These are phyloP conservation scores for Candida argentea DNA, from an alignment of 805 yeast genomes.

Conservation along the genomic window DNA sequence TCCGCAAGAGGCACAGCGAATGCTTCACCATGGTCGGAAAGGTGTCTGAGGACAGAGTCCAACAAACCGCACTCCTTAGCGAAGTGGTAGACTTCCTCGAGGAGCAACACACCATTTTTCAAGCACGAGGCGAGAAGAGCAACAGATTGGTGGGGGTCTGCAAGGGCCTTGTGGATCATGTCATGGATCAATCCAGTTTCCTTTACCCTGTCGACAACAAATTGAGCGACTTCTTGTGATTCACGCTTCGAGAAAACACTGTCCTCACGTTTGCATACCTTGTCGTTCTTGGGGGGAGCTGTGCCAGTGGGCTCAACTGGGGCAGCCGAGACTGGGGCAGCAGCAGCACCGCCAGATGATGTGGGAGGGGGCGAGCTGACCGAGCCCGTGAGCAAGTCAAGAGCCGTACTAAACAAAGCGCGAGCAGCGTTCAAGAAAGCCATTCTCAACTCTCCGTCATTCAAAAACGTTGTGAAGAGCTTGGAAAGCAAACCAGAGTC, in stretches of 20 bases:
- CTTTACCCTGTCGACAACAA: slow-evolving; percentile 20
- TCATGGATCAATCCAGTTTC: slow-evolving; percentile 23
- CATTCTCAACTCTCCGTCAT: slow-evolving; percentile 22
- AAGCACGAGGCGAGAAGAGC: slow-evolving; percentile 23
- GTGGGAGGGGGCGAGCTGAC: slow-evolving; percentile 5
- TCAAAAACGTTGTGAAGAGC: slow-evolving; percentile 19
- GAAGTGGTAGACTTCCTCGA: slow-evolving; percentile 27
- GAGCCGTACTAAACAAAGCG: slow-evolving; percentile 22
- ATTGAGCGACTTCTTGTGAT: slow-evolving; percentile 15
- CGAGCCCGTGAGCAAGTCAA: slow-evolving; percentile 14
- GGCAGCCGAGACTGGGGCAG: slow-evolving; percentile 4
- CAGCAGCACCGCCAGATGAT: slow-evolving; percentile 7
- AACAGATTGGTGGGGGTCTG: slow-evolving; percentile 26
- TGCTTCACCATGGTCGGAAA: slow-evolving; percentile 17
- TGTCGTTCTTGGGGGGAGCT: slow-evolving; percentile 6
- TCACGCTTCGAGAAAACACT: slow-evolving; percentile 30
- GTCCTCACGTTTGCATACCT: slow-evolving; percentile 6
- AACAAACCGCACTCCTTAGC: slow-evolving; percentile 28
- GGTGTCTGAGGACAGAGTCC: slow-evolving; percentile 14
- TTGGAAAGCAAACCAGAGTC: slow-evolving; percentile 29
- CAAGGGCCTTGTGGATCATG: slow-evolving; percentile 23
- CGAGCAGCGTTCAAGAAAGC: slow-evolving; percentile 25
- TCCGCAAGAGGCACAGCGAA: slow-evolving; percentile 14
- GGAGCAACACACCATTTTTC: slow-evolving; percentile 21
- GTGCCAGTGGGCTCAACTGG: slow-evolving; percentile 2